Evolutionary conservation across 2,329 filamentous ascomycete genomes (phyloP), one percentile per base, ranked within the genome.

Genomic region (Arthrobotrys sphaeroides): DNA sequence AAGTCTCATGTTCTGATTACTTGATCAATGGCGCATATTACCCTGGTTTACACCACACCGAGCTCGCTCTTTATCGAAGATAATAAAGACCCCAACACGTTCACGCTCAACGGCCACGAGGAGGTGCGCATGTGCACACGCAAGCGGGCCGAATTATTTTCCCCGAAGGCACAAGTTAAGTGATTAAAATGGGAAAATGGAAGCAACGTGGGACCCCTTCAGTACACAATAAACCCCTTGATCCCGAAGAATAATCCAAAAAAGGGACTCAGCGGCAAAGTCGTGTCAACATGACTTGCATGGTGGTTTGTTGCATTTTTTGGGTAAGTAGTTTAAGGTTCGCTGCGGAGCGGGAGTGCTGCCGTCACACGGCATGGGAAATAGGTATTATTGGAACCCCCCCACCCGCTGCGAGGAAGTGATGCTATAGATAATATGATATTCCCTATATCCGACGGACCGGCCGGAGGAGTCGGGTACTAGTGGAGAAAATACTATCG

Each of bases 261-360:
- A 10, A 9, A 51, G 24, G 28, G n/a, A 49, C 13, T 16, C 40
- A 51, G 42, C 40, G 59, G 42, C 3, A 64, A 36, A 26, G 60
- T 31, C 40, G 42, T 55, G 42, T 18, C 24, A 31, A 51, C n/a
- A n/a, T n/a, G n/a, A n/a, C 18, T 24, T 64, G 28, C 28, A 36
- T 13, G 28, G 20, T n/a, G 28, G 43, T 36, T 53, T 65, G 64
- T 68, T 68, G 64, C 45, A 68, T 68, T 68, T 55, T 55, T 45
- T 22, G 24, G 26, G 28, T 33, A 5, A 33, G 5, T 33, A 33
- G 22, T 55, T 42, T 62, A 70, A 51, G 65, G 65, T 68, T 68
- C 49, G 28, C 33, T 20, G 36, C 64, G 51, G 64, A 55, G 43
- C 55, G 55, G 36, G 38, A 53, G 42, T 13, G 51, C 51, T 38